phyloP scores from a whole-genome alignment of 1,139 yeast species.

The Wickerhamomyces sp. region DNA sequence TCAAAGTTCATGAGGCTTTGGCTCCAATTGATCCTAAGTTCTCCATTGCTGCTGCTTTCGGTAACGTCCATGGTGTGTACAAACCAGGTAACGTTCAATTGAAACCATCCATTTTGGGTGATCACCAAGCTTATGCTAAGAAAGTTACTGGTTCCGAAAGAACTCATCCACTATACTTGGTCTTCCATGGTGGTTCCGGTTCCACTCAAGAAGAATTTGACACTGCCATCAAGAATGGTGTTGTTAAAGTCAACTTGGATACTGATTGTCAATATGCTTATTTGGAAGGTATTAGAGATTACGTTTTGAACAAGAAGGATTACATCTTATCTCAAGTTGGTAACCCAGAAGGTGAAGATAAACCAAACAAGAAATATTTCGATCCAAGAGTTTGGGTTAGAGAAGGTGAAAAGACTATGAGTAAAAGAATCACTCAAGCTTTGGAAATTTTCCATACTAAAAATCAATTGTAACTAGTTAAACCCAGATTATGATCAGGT shows the following conservation, averaged over 20 bases:
- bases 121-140: constrained; percentile 85
- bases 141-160: constrained; percentile 50
- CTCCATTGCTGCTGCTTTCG: constrained; percentile 99
- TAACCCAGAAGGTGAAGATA: constrained; percentile 98
- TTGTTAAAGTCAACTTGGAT: constrained; percentile 98
- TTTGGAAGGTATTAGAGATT: constrained; percentile 95
- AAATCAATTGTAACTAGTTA: constrained; percentile 46
- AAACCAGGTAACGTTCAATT: constrained; percentile 97
- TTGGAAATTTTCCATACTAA: constrained; percentile 82
- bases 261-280: constrained; percentile 99
- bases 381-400: constrained; percentile 99
- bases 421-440: constrained; percentile 77
- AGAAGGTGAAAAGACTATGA: constrained; percentile 99
- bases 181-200: constrained; percentile 99
- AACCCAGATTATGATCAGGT: not conserved
- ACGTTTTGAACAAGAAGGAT: constrained; percentile 92
- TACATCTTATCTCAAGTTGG: constrained; percentile 86
- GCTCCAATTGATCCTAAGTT: constrained; percentile 93
- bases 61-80: constrained; percentile 99
- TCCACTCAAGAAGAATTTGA: constrained; percentile 88
- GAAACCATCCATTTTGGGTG: constrained; percentile 90
- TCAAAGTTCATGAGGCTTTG: constrained; percentile 83
- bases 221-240: constrained; percentile 89
- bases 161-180: constrained; percentile 85
- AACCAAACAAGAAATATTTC: constrained; percentile 98